Percentiles rank a stretch among this genome's conserved stretches.
These are phyloP conservation scores for Flaveria trinervia DNA, from an alignment of 129 eudicot genomes.

Conservation along the genomic window DNA sequence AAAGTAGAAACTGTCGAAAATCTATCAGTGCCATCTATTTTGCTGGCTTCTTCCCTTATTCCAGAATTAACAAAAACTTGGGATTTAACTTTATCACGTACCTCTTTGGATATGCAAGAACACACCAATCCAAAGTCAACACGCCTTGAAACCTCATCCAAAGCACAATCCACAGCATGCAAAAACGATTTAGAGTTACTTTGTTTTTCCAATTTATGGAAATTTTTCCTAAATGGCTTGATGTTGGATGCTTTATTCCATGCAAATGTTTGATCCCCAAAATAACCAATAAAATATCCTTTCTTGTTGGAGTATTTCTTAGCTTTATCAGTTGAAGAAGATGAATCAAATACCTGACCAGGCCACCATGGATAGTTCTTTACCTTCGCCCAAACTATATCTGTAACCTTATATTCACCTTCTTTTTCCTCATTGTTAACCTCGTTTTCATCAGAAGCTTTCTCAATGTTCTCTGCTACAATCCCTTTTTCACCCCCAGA, in stretches of 20 bases:
- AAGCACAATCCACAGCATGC: constrained; percentile 67
- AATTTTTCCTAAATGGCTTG: constrained; percentile 65
- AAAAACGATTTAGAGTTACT: constrained; percentile 45
- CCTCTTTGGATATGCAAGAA: constrained; percentile 55
- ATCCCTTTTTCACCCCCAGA: not conserved
- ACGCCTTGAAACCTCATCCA: constrained; percentile 71
- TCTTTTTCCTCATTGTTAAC: constrained; percentile 43
- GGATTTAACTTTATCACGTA: constrained; percentile 32
- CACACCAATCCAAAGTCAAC: constrained; percentile 72
- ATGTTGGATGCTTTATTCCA: constrained; percentile 61
- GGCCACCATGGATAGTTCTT: constrained; percentile 97
- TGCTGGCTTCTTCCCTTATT: constrained; percentile 49
- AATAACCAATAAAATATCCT: constrained; percentile 61
- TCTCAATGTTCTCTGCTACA: constrained; percentile 12
- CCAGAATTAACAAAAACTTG: constrained; percentile 64
- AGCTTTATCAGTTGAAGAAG: constrained; percentile 67
- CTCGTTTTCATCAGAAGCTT: constrained; percentile 27
- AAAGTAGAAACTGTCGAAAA: constrained; percentile 53
- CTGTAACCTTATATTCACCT: constrained; percentile 50
- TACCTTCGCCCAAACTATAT: constrained; percentile 91
- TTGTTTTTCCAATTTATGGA: constrained; percentile 64
- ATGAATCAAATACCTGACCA: constrained; percentile 73
- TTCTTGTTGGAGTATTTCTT: constrained; percentile 47
- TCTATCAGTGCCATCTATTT: constrained; percentile 56
- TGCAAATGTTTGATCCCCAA: constrained; percentile 74